Evolutionary conservation across 1,284 basidiomycete genomes (phyloP).

Genomic region (Nidula niveotomentosa): DNA sequence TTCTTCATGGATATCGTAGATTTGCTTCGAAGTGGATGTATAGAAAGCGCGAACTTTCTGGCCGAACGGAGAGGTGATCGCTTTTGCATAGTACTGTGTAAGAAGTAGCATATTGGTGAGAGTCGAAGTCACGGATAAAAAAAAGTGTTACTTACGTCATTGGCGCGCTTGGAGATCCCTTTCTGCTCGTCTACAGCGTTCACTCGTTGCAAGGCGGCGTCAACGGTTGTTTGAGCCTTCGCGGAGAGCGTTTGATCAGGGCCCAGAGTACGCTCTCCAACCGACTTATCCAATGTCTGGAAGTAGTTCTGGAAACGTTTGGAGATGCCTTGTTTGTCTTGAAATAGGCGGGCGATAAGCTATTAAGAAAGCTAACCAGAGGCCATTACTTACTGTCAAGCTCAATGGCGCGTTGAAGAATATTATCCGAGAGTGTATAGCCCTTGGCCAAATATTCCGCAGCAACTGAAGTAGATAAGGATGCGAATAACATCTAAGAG

Average conservation of each 20-base stretch:
- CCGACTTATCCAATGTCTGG: conserved; percentile 62
- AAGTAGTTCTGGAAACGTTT: conserved; percentile 81
- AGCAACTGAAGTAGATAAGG: conserved; percentile 48
- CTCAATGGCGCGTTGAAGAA: conserved; percentile 86
- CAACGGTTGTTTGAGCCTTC: conserved; percentile 66
- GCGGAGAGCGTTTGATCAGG: conserved; percentile 74
- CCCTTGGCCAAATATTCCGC: conserved; percentile 91
- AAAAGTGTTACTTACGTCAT: conserved; percentile 47
- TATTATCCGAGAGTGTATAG: conserved; percentile 77
- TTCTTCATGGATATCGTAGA: conserved; percentile 86
- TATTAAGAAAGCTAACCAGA: neutral
- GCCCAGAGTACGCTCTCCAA: conserved; percentile 71
- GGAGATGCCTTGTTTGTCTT: conserved; percentile 87
- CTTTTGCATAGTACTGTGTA: conserved; percentile 75
- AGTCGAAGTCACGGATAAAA: too few relatives aligned
- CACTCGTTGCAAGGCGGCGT: conserved; percentile 62
- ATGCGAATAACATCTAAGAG: conserved; percentile 2
- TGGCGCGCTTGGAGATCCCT: conserved; percentile 69
- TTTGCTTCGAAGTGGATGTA: conserved; percentile 78
- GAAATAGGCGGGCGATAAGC: neutral
- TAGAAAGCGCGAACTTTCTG: conserved; percentile 77
- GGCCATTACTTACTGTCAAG: conserved; percentile 64
- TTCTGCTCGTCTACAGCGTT: conserved; percentile 80
- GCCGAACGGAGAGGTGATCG: conserved; percentile 75
- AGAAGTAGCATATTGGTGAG: conserved; percentile 2